Evolutionary conservation across 306 rosid species (phyloP), one percentile per base, ranked within the genome.

Genomic region (Casuarina glauca): DNA sequence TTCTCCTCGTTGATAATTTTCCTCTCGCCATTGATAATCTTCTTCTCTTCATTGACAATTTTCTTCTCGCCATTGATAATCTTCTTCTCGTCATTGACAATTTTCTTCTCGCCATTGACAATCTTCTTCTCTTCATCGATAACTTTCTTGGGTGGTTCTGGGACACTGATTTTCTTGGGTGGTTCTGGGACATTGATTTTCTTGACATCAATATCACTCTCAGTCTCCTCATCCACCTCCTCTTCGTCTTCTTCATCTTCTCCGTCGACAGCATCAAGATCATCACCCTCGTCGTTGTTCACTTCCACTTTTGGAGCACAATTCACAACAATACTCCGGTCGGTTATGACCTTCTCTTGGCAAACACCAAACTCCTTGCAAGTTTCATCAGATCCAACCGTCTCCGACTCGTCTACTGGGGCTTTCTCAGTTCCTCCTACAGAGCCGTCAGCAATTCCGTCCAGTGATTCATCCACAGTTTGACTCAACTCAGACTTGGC

Each of bases 361-460:
- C 88, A 92, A 67, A 84, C 90, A 51, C 76, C 90, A 12, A 87
- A 85, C 74, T 88, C 90, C 83, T 79, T 79, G 71, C 89, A 83
- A 60, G 76, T 84, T 35, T 88, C 88, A 70, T 81, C 91, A 45
- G 55, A 72, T 71, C 74, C 80, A 76, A 16, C 46, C 17, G 80
- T 79, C 61, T 8, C 80, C 69, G 32, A 78, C 81, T 82, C 93
- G 74, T 83, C 90, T 74, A 72, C 61, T 44, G 85, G 85, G 74
- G 32, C 73, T 13, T 85, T 84, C 69, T 90, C 91, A 72, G 74
- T 75, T 71, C 69, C 84, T 61, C 77, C 74, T 45, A 71, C 72
- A 64, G 80, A 67, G 66, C 50, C 79, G 20, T 79, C 79, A 36
- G 74, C 86, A 74, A 75, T 38, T 38, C 12, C 74, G 46, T 80